Evolutionary conservation across 441 rosid species (phyloP).

Genomic region (Erodium trifolium): DNA sequence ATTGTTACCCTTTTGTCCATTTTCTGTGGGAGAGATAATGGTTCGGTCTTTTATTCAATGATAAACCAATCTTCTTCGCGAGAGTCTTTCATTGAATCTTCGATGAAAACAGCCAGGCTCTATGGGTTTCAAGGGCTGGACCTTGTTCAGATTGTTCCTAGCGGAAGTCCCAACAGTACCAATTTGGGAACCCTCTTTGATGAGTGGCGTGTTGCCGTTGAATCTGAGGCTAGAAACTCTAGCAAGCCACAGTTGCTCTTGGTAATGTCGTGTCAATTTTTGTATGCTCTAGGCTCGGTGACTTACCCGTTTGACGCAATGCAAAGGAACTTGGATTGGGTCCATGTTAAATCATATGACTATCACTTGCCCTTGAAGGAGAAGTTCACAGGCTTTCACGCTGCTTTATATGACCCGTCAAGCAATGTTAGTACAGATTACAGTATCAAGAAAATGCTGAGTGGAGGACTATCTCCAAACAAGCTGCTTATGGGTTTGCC

Average conservation of each 20-base stretch:
- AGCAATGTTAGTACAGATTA: constrained; percentile 29
- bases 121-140: constrained; percentile 37
- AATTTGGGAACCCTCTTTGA: constrained; percentile 27
- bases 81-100: constrained; percentile 30
- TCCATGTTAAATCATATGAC: constrained; percentile 35
- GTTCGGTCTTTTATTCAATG: constrained; percentile 22
- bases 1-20: constrained; percentile 28
- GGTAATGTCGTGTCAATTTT: constrained; percentile 20
- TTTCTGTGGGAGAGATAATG: constrained; percentile 20
- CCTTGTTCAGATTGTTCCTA: constrained; percentile 14
- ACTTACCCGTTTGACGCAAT: constrained; percentile 30
- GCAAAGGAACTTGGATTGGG: constrained; percentile 37
- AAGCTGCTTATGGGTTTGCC: constrained; percentile 42
- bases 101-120: constrained; percentile 28
- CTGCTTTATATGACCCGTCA: constrained; percentile 32
- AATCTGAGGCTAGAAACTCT: constrained; percentile 24
- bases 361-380: constrained; percentile 34
- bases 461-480: constrained; percentile 26
- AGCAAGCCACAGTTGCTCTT: constrained; percentile 18
- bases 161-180: constrained; percentile 14
- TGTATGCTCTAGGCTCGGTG: constrained; percentile 13
- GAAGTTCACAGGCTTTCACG: constrained; percentile 32
- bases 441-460: constrained; percentile 30
- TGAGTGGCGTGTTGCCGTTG: constrained; percentile 38
- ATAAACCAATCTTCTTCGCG: constrained; percentile 19